Conservation (phyloP, 345 rosid genomes). For the Streptanthus diversifolius region DNA sequence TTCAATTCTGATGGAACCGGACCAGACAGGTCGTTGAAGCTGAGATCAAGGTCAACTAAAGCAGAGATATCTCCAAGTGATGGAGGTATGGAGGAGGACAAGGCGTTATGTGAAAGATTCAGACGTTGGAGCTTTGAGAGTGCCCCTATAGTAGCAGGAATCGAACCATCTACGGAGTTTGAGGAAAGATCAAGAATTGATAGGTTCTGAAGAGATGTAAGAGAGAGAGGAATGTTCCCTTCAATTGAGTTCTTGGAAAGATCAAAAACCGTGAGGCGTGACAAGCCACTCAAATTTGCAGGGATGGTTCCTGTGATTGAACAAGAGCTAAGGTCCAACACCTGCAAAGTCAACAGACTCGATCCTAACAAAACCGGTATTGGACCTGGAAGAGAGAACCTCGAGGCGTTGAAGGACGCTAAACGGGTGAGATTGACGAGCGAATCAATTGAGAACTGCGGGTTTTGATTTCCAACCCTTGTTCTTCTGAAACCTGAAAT, state of each 20-base stretch:
- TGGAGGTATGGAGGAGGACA: constrained; percentile 61
- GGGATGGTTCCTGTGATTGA: constrained; percentile 64
- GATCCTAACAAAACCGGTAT: constrained; percentile 78
- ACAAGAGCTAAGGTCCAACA: constrained; percentile 87
- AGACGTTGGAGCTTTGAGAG: constrained; percentile 56
- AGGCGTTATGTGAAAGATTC: constrained; percentile 65
- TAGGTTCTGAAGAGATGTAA: constrained; percentile 51
- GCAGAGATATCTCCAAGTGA: constrained; percentile 67
- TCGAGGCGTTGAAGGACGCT: constrained; percentile 72
- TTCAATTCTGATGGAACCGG: constrained; percentile 55
- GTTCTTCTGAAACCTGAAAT: constrained; percentile 91
- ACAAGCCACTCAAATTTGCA: constrained; percentile 47
- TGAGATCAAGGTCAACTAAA: constrained; percentile 78
- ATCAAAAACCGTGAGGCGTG: constrained; percentile 58
- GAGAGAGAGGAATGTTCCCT: constrained; percentile 60
- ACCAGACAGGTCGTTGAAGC: constrained; percentile 65
- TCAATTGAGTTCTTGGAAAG: constrained; percentile 56
- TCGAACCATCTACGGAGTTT: constrained; percentile 54
- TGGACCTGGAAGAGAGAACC: constrained; percentile 74
- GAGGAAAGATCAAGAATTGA: constrained; percentile 67
- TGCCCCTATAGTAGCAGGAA: constrained; percentile 56
- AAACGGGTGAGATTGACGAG: constrained; percentile 67
- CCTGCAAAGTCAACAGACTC: constrained; percentile 51
- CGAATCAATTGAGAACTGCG: constrained; percentile 65
- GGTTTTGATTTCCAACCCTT: constrained; percentile 64